A percentile compares a stretch with the other conserved stretches of the same genome.
These are phyloP conservation scores for Russula lepida DNA, from an alignment of 768 basidiomycete species.

Conservation along the genomic window DNA sequence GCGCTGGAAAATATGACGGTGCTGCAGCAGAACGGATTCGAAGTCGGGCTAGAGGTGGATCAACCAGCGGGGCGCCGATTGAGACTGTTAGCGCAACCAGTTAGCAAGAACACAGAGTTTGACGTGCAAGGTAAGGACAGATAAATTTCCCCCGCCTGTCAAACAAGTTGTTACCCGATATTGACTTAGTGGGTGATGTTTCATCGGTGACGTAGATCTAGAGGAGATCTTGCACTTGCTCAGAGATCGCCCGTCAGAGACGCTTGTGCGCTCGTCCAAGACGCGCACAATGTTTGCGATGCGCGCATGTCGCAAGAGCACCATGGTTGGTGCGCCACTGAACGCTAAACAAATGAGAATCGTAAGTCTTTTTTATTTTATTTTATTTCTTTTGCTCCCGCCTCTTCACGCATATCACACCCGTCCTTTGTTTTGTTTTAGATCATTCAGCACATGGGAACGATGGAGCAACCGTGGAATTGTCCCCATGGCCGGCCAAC, in stretches of 20 bases:
- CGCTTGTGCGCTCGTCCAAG: constrained; percentile 89
- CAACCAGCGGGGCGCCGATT: constrained; percentile 39
- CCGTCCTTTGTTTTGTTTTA: not conserved
- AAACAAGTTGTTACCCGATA: not conserved
- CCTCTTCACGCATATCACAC: not conserved
- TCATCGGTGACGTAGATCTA: constrained; percentile 47
- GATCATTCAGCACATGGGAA: constrained; percentile 30
- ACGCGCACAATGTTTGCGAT: constrained; percentile 94
- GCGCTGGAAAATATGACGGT: constrained; percentile 84
- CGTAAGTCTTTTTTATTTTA: constrained; percentile 30
- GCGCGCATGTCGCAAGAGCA: constrained; percentile 91
- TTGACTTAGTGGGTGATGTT: not conserved
- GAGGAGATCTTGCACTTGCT: constrained; percentile 88
- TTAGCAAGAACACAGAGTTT: constrained; percentile 87
- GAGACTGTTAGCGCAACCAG: constrained; percentile 71
- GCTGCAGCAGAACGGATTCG: constrained; percentile 82
- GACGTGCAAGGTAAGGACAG: constrained; percentile 69
- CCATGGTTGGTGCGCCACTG: constrained; percentile 90
- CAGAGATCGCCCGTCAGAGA: constrained; percentile 64
- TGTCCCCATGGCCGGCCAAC: constrained; percentile 31
- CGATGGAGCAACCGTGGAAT: constrained; percentile 32
- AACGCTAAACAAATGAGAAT: constrained; percentile 68
- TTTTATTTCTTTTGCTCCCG: not conserved
- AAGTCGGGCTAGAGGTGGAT: constrained; percentile 51
- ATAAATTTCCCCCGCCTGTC: not conserved